These are phyloP conservation scores for Olyra latifolia DNA, from an alignment of 176 grass and related monocot genomes.

Conservation along the genomic window DNA sequence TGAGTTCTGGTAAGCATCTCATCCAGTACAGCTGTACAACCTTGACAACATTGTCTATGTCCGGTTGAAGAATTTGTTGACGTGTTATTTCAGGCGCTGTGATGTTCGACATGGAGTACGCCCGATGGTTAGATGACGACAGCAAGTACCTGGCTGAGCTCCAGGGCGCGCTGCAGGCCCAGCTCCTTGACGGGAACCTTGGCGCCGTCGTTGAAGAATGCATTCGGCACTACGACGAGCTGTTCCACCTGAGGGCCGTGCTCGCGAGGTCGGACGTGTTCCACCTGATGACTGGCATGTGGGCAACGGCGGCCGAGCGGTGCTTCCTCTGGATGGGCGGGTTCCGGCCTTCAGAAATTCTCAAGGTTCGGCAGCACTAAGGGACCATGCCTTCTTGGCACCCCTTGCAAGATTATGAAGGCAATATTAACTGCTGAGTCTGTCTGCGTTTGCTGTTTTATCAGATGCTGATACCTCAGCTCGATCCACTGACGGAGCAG, in stretches of 20 bases:
- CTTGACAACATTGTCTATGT: not conserved
- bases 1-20: conserved; percentile 63
- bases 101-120: conserved; percentile 89
- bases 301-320: conserved; percentile 71
- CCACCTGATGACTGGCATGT: conserved; percentile 81
- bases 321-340: conserved; percentile 98
- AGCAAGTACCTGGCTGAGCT: conserved; percentile 57
- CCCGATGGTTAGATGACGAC: conserved; percentile 79
- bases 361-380: conserved; percentile 48
- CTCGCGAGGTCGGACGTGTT: conserved; percentile 77
- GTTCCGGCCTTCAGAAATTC: conserved; percentile 84
- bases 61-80: not conserved
- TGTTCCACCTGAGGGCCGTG: conserved; percentile 69
- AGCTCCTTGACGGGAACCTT: conserved; percentile 60
- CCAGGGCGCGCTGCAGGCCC: conserved; percentile 56
- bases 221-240: conserved; percentile 70
- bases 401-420: not conserved
- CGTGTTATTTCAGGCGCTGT: conserved; percentile 52
- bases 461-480: conserved; percentile 82
- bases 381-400: not conserved
- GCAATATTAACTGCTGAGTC: not conserved
- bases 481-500: conserved; percentile 82
- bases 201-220: conserved; percentile 59
- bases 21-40: not conserved
- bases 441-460: not conserved